Base-by-base conservation (phyloP, 345 rosid species). In the Melaleuca quinquenervia region DNA sequence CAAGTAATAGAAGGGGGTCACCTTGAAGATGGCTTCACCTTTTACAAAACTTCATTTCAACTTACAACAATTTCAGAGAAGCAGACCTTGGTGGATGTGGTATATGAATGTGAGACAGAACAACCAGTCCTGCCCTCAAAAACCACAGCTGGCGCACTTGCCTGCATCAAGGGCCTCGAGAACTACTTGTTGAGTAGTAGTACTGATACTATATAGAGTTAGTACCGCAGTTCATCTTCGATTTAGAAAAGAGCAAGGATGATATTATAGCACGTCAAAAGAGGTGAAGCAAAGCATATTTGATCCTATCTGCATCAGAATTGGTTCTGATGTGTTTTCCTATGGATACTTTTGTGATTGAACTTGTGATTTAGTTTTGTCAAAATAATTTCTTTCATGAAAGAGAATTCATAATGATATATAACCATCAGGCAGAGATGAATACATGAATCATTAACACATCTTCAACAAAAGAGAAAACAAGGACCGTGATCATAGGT, bases 1-100 rank as follows among this genome's bases (percentile, higher is more conserved):
- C 84, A 89, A 78, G 93, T 90, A 20, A 83, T 88, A 8, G 91
- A 89, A 89, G 91, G 92, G 76, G 90, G 93, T 13, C 90, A 88
- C 80, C 91, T 91, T 20, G 80, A 85, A 53, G 88, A 51, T 22
- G 91, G 90, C 12, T 91, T 92, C 83, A 88, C 89, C 52, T 84
- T 80, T 45, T 90, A 87, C 82, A 88, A 41, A 64, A 86, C 89
- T 15, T 85, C 85, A 58, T 88, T 91, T 56, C 90, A 89, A 48
- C 85, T 92, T 41, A 88, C 89, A 74, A 50, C 82, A 45, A 75
- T 36, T 26, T 88, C 84, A n/a, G 86, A 90, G 51, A 22, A 80
- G 54, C 86, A 88, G 86, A 88, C 90, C 2, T 26, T 70, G 11
- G 82, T 88, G 56, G 89, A 89, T 44, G 84, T 89, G 6, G 86